Conservation (phyloP, 208 protist genomes). For the Naegleria fowleri region DNA sequence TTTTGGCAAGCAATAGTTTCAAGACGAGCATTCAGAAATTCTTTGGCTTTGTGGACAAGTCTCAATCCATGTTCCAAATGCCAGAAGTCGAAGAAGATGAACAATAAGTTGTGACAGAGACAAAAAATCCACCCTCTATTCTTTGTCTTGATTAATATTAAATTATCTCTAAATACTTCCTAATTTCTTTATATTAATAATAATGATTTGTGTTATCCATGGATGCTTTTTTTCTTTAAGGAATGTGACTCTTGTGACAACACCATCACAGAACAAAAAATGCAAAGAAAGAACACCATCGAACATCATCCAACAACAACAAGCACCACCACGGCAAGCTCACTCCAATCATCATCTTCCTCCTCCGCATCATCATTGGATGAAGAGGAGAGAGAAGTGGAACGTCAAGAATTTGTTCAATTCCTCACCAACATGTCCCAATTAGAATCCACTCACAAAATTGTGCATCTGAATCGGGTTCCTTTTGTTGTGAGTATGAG, state of each 20-base stretch:
- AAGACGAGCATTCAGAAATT: not conserved
- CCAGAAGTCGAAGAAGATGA: not conserved
- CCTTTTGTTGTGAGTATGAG: not conserved
- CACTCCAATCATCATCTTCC: too few relatives aligned
- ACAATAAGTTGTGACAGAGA: not conserved
- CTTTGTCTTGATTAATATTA: too few relatives aligned
- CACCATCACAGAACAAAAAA: too few relatives aligned
- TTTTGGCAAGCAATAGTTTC: not conserved
- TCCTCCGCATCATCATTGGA: not conserved
- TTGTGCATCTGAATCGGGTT: not conserved
- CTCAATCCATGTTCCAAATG: not conserved
- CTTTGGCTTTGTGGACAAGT: not conserved
- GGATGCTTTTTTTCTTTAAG: too few relatives aligned
- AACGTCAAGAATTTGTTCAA: not conserved
- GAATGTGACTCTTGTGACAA: too few relatives aligned
- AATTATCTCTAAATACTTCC: not conserved
- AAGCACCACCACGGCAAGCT: too few relatives aligned
- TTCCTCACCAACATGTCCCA: not conserved
- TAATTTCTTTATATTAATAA: too few relatives aligned
- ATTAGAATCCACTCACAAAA: constrained; percentile 10
- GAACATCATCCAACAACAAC: too few relatives aligned
- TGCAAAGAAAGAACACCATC: too few relatives aligned
- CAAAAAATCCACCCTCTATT: too few relatives aligned
- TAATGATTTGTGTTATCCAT: too few relatives aligned
- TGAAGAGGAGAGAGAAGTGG: not conserved